phyloP scores from a whole-genome alignment of 306 rosid genomes.

The Vigna unguiculata region DNA sequence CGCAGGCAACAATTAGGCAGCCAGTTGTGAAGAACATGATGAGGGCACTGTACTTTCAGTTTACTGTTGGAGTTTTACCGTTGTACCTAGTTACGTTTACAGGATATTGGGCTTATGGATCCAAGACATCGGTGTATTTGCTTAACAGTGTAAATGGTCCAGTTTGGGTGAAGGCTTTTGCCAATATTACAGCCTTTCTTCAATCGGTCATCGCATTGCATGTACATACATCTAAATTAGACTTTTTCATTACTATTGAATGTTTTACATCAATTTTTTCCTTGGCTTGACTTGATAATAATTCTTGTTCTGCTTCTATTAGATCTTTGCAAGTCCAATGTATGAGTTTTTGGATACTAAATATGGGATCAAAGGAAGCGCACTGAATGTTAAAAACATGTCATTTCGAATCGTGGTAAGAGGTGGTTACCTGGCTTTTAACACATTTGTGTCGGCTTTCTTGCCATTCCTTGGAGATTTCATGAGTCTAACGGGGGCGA shows the following conservation, averaged over 20 bases:
- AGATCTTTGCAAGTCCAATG: conserved; percentile 98
- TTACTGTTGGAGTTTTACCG: conserved; percentile 79
- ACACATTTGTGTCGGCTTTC: conserved; percentile 76
- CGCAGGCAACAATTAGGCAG: conserved; percentile 88
- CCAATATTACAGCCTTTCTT: conserved; percentile 78
- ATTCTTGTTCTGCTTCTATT: conserved; percentile 24
- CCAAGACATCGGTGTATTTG: conserved; percentile 70
- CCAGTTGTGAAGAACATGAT: conserved; percentile 92
- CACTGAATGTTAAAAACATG: conserved; percentile 64
- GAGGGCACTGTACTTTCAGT: conserved; percentile 87
- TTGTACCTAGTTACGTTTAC: conserved; percentile 70
- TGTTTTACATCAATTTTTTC: conserved; percentile 11
- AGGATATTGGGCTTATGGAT: conserved; percentile 97
- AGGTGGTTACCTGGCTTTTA: conserved; percentile 83
- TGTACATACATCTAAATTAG: conserved; percentile 56
- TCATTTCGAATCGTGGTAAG: conserved; percentile 64
- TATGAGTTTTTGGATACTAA: conserved; percentile 84
- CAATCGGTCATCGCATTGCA: conserved; percentile 88
- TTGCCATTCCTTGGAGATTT: conserved; percentile 97
- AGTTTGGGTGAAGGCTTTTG: conserved; percentile 74
- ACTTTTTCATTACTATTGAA: conserved; percentile 16
- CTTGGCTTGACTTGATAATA: conserved; percentile 15
- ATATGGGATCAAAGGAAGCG: conserved; percentile 75
- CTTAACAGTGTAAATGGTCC: conserved; percentile 80
- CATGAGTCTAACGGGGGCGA: conserved; percentile 97